Evolutionary conservation across 2,329 filamentous ascomycete species (phyloP), one percentile per base, ranked within the genome.

Genomic region (Ceratocystis diversiconidia): DNA sequence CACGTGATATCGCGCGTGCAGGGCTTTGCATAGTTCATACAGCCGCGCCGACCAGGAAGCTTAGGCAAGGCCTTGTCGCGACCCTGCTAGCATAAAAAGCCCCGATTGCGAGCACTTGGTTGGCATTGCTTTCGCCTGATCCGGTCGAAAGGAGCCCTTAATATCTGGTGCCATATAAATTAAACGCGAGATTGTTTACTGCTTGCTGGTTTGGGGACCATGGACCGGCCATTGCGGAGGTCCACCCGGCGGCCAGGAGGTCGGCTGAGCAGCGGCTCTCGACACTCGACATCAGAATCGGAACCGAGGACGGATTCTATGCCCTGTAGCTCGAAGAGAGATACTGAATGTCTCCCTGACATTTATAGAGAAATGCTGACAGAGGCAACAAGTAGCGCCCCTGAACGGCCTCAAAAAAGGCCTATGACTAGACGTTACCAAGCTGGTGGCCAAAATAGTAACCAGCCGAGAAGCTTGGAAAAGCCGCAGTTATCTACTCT

Each of bases 361-460:
- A 36, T 67, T 7, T 67, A 67, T 46, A n/a, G 52, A 19, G 66
- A 67, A 7, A 67, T 67, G 66, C 50, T 67, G 6, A 25, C n/a
- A n/a, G 59, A 67, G 17, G 63, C 48, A 8, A 10, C 36, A 10
- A 48, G 36, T 3, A 25, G 57, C 8, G 22, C 44, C 7, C 32
- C 63, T 17, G 30, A 48, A 17, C 46, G 60, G 25, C 66, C 59
- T 2, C 63, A 36, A 59, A 65, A 67, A 25, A 36, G 59, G 7
- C 66, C 66, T 1, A 41, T 32, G 25, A 67, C 64, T 32, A 64
- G 66, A 17, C 59, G 59, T 1, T 30, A 8, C 12, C 25, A 36
- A 17, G 25, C 32, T 17, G 28, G n/a, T 30, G 12, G 25, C n/a
- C 52, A 36, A 25, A 59, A n/a, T 25, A 32, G 52, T 10, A 2